phyloP scores from a whole-genome alignment of 148 eudicot species.

The Euryodendron excelsum region DNA sequence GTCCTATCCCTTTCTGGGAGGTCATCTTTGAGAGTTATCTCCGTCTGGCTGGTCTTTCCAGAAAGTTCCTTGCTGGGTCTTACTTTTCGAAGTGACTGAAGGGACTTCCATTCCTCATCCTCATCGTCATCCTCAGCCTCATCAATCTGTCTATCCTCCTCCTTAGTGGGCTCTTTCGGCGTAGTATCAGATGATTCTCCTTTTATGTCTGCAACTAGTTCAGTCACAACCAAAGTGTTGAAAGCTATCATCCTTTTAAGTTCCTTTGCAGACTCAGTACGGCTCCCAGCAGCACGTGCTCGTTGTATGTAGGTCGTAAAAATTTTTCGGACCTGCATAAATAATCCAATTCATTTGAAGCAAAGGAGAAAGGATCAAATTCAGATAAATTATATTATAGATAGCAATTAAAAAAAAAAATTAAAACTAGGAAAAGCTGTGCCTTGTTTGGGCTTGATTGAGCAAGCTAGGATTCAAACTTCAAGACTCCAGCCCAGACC shows the following conservation, averaged over 20 bases:
- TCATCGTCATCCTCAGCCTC: conserved; percentile 66
- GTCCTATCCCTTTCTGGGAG: conserved; percentile 74
- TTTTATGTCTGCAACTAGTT: conserved; percentile 77
- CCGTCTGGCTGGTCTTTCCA: conserved; percentile 63
- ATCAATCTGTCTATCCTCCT: conserved; percentile 41
- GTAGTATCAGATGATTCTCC: conserved; percentile 64
- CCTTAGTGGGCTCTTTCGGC: conserved; percentile 46
- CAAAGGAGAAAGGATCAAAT: conserved; percentile 4
- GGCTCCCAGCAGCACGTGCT: conserved; percentile 66
- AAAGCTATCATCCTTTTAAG: conserved; percentile 80
- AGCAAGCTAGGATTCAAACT: not conserved
- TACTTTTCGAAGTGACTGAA: conserved; percentile 62
- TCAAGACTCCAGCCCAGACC: not conserved
- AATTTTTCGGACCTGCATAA: conserved; percentile 66
- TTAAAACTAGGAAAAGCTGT: too few relatives aligned
- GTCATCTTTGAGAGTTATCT: conserved; percentile 75
- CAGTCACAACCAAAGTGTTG: conserved; percentile 78
- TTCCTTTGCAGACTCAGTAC: conserved; percentile 62
- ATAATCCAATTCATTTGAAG: not conserved
- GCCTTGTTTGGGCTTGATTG: not conserved
- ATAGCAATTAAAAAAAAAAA: not conserved
- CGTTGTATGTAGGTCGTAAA: conserved; percentile 73
- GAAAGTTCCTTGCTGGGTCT: conserved; percentile 43
- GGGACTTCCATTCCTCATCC: conserved; percentile 73
- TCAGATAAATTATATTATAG: not conserved